Percentiles rank a stretch among this genome's conserved stretches.
These are phyloP conservation scores for Fusarium humuli DNA, from an alignment of 2,329 filamentous ascomycete genomes.

Conservation along the genomic window DNA sequence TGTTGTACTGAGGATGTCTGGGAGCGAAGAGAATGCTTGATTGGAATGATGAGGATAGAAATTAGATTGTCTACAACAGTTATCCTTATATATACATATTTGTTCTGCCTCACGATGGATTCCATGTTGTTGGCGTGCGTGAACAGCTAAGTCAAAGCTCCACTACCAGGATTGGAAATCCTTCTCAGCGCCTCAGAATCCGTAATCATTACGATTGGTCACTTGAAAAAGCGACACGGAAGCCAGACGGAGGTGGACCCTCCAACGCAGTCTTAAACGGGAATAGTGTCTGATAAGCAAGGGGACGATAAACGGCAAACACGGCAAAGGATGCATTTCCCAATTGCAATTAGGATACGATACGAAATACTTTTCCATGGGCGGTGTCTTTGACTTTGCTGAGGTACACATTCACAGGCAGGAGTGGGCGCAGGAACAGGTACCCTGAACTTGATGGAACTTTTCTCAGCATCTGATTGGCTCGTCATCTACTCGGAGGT, in stretches of 20 bases:
- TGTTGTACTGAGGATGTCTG: not conserved
- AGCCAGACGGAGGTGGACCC: not conserved
- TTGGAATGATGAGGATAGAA: not conserved
- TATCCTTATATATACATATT: not conserved
- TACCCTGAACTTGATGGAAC: too few species aligned
- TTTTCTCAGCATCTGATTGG: not conserved
- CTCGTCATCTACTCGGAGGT: not conserved
- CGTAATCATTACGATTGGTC: not conserved
- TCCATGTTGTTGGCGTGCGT: not conserved
- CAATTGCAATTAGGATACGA: too few species aligned
- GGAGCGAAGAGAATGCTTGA: not conserved
- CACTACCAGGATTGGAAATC: not conserved
- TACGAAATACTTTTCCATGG: not conserved
- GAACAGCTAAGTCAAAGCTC: not conserved
- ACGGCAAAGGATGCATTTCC: not conserved
- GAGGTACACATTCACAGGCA: not conserved
- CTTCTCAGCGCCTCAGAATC: not conserved
- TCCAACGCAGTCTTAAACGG: not conserved
- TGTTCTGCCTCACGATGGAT: accelerated
- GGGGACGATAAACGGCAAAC: not conserved
- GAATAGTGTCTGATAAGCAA: not conserved
- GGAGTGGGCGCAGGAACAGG: not conserved
- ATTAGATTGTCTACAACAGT: accelerated
- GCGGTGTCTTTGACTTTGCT: accelerated
- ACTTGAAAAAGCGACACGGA: not conserved